Percentiles rank a stretch among this genome's conserved stretches.
Evolutionary conservation across 345 rosid genomes (phyloP).

Genomic region (Mercurialis annua): DNA sequence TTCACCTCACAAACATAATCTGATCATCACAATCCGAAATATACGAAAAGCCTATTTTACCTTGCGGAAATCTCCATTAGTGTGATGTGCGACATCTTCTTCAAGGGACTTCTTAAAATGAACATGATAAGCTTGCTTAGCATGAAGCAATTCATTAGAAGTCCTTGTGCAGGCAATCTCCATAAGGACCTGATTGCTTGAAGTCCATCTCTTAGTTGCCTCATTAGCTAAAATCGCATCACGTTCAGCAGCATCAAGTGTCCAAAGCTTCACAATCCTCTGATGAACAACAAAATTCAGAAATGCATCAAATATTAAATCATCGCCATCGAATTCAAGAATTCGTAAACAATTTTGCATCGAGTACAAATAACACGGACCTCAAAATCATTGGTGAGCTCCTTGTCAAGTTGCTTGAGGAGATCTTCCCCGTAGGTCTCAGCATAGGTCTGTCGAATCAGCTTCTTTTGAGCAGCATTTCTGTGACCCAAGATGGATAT

Average conservation of each 20-base stretch:
- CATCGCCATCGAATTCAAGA: neutral
- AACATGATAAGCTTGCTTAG: slow-evolving; percentile 71
- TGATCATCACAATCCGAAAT: too few relatives aligned
- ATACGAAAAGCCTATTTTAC: slow-evolving; percentile 25
- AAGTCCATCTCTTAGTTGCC: slow-evolving; percentile 71
- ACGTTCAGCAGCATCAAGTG: slow-evolving; percentile 62
- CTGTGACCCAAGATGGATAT: slow-evolving; percentile 68
- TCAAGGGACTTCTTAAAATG: slow-evolving; percentile 69
- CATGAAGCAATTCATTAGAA: slow-evolving; percentile 49
- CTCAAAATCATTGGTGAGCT: slow-evolving; percentile 67
- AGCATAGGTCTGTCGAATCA: slow-evolving; percentile 52
- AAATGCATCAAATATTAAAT: neutral
- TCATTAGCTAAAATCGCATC: slow-evolving; percentile 69
- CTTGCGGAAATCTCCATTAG: slow-evolving; percentile 70
- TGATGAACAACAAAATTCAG: slow-evolving; percentile 11
- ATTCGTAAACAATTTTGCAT: neutral
- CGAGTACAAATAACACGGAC: too few relatives aligned
- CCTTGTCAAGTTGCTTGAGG: slow-evolving; percentile 64
- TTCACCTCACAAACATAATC: too few relatives aligned
- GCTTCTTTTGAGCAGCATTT: slow-evolving; percentile 57
- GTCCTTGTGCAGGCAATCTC: slow-evolving; percentile 79
- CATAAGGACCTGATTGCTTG: slow-evolving; percentile 77
- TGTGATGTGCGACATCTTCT: slow-evolving; percentile 75
- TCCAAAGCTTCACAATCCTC: slow-evolving; percentile 60
- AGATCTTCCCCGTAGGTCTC: slow-evolving; percentile 63